phyloP scores from a whole-genome alignment of 176 grass and related monocot genomes.

The Carex kokanica region DNA sequence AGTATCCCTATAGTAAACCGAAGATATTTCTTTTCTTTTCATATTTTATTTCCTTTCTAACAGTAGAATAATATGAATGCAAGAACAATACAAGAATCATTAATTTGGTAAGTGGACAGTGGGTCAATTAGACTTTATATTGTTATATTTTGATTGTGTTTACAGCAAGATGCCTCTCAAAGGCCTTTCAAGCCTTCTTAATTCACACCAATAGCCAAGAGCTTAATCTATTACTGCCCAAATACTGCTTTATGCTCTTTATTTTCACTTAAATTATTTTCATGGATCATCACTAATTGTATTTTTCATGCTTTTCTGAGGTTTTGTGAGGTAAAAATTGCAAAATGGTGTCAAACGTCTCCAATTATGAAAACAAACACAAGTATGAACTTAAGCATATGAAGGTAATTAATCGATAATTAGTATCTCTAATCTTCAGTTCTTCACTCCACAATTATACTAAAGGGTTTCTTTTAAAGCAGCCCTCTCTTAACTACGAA shows the following conservation, averaged over 20 bases:
- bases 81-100: not conserved
- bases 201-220: not conserved
- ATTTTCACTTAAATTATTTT: not conserved
- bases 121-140: not conserved
- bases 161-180: not conserved
- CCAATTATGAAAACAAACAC: not conserved
- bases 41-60: not conserved
- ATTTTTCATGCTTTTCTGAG: not conserved
- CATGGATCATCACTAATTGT: not conserved
- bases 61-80: not conserved
- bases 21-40: not conserved
- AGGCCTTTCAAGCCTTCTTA: not conserved
- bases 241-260: not conserved
- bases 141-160: not conserved
- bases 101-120: not conserved
- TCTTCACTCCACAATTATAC: not conserved
- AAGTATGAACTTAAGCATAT: not conserved
- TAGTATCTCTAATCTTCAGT: not conserved
- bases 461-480: not conserved
- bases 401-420: not conserved
- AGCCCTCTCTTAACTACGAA: not conserved
- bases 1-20: constrained; percentile 51
- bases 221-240: not conserved
- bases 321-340: not conserved
- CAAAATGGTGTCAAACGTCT: not conserved